A percentile compares a stretch with the other conserved stretches of the same genome.
Conservation (phyloP, 2,329 filamentous ascomycete genomes). For the Colletotrichum trifolii region DNA sequence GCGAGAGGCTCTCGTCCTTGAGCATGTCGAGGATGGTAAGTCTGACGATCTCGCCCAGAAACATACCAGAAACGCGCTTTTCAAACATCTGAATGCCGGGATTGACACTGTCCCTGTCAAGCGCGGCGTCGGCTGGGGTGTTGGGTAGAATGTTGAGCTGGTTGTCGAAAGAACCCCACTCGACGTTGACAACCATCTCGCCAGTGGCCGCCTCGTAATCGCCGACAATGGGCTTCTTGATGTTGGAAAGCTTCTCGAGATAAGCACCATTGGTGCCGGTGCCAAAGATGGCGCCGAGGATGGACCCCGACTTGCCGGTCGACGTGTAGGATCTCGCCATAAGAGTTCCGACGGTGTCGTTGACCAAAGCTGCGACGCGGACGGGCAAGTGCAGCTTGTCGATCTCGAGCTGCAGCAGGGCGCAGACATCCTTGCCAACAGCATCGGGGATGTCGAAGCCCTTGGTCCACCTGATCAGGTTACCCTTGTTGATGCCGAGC, state of each 20-base stretch:
- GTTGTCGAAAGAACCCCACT: constrained; percentile 99
- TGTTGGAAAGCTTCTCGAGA: constrained; percentile 87
- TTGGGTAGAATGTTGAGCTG: constrained; percentile 86
- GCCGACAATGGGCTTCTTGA: constrained; percentile 80
- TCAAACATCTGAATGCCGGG: constrained; percentile 99
- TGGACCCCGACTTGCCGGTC: constrained; percentile 83
- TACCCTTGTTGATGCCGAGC: constrained; percentile 93
- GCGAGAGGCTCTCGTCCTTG: constrained; percentile 70
- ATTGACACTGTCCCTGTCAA: constrained; percentile 87
- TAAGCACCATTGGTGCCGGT: constrained; percentile 98
- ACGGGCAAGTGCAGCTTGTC: constrained; percentile 88
- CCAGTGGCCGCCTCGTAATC: constrained; percentile 84
- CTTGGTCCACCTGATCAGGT: constrained; percentile 97
- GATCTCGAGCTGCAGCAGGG: constrained; percentile 87
- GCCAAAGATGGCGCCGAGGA: constrained; percentile 97
- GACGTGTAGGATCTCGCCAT: constrained; percentile 98
- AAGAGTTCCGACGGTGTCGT: constrained; percentile 96
- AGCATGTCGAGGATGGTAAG: constrained; percentile 79
- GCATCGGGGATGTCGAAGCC: constrained; percentile 97
- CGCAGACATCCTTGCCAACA: constrained; percentile 93
- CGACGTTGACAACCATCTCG: constrained; percentile 97
- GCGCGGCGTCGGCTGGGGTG: constrained; percentile 81
- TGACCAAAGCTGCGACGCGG: constrained; percentile 94
- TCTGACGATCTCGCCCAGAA: constrained; percentile 92
- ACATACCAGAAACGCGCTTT: constrained; percentile 98